These are phyloP conservation scores for Penicillium sp. DNA, from an alignment of 2,329 filamentous ascomycete species.

Conservation along the genomic window DNA sequence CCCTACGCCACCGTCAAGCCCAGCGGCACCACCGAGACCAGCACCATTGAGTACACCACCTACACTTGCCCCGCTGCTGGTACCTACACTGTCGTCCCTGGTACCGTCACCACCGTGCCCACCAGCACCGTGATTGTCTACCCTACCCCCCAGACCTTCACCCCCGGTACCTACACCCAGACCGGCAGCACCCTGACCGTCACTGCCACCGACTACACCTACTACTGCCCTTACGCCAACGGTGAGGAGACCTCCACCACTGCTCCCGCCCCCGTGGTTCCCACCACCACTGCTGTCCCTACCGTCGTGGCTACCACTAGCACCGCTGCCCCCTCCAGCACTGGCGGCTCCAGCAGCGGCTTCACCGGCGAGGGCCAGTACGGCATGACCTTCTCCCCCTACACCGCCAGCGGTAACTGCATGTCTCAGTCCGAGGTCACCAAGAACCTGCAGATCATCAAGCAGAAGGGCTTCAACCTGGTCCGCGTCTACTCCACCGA, in stretches of 20 bases:
- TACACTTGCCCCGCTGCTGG: slow-evolving; percentile 74
- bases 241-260: slow-evolving; percentile 33
- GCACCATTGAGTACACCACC: slow-evolving; percentile 69
- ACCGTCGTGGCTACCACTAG: slow-evolving; percentile 24
- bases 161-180: slow-evolving; percentile 74
- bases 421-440: slow-evolving; percentile 64
- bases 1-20: slow-evolving; percentile 70
- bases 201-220: slow-evolving; percentile 69
- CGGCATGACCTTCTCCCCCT: slow-evolving; percentile 82
- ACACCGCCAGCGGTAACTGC: slow-evolving; percentile 63
- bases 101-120: slow-evolving; percentile 63
- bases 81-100: slow-evolving; percentile 74
- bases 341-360: slow-evolving; percentile 29
- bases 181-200: slow-evolving; percentile 69
- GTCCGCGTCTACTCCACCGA: slow-evolving; percentile 91
- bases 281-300: slow-evolving; percentile 26
- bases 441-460: slow-evolving; percentile 65
- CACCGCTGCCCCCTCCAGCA: slow-evolving; percentile 15
- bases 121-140: slow-evolving; percentile 60
- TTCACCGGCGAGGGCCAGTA: slow-evolving; percentile 56
- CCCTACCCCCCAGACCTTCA: slow-evolving; percentile 67
- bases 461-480: slow-evolving; percentile 67
- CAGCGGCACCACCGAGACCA: slow-evolving; percentile 62
- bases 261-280: slow-evolving; percentile 25
- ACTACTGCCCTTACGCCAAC: slow-evolving; percentile 71